phyloP scores from a whole-genome alignment of 1,284 basidiomycete species.

The Ganoderma sinense region DNA sequence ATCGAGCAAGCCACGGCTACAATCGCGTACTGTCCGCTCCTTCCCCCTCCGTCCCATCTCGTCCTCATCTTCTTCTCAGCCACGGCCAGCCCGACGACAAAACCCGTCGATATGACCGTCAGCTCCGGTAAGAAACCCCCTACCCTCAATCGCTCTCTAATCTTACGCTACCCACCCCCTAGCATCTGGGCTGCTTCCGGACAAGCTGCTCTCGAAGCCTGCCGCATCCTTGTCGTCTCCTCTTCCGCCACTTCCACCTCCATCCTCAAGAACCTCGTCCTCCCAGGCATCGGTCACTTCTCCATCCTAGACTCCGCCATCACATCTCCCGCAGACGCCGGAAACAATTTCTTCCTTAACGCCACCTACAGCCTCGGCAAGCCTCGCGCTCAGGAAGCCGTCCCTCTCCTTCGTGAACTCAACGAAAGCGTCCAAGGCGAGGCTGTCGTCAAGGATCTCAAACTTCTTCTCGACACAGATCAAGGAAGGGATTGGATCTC shows the following conservation, averaged over 20 bases:
- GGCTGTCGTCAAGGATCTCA: conserved; percentile 66
- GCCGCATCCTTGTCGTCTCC: conserved; percentile 84
- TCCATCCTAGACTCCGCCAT: conserved; percentile 80
- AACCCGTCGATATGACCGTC: conserved; percentile 90
- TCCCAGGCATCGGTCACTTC: conserved; percentile 93
- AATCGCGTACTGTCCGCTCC: conserved; percentile 48
- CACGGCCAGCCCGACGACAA: conserved; percentile 78
- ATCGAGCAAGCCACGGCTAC: conserved; percentile 60
- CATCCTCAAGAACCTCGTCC: conserved; percentile 93
- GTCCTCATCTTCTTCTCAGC: conserved; percentile 28
- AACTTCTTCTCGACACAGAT: conserved; percentile 59
- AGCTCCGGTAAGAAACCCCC: conserved; percentile 73
- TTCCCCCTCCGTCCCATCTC: conserved; percentile 5
- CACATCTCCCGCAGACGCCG: conserved; percentile 81
- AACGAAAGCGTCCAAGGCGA: conserved; percentile 87
- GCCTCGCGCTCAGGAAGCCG: conserved; percentile 82
- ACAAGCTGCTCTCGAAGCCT: conserved; percentile 89
- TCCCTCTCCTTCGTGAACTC: conserved; percentile 82
- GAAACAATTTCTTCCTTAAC: conserved; percentile 96
- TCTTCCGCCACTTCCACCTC: conserved; percentile 85
- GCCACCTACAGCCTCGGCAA: conserved; percentile 80
- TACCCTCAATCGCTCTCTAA: background rate
- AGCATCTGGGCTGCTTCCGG: conserved; percentile 97
- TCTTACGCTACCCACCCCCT: background rate
- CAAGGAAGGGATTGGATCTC: conserved; percentile 56